Base-by-base conservation (phyloP, 169 alveolate species). In the Eimeria acervulina region DNA sequence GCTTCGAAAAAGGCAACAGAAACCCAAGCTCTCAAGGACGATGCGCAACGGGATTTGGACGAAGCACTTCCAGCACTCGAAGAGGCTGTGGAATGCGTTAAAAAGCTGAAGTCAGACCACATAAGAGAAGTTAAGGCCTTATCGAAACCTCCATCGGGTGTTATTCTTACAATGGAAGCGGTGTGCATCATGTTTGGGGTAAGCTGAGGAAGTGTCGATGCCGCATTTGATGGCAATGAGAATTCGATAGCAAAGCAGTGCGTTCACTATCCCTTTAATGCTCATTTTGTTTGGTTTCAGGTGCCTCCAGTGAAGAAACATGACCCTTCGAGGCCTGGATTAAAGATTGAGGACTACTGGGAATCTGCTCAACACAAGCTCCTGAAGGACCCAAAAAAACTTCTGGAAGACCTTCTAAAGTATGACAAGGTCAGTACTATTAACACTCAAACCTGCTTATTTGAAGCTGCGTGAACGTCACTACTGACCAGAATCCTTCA, bases 41-140 rank as follows among this genome's bases (percentile, higher is more conserved):
- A 72, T 99, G 99, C 94, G 97, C 98, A 97, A 99, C 97, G 87
- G 97, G 95, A 98, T 80, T 99, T 99, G 17, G 98, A 99, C 93
- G 98, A 97, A 85, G 99, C 99, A 1, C 95, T 99, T 97, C 99
- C 99, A 23, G 99, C 98, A 61, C 96, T 99, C 44, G 97, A 97
- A 21, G 98, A 98, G 51, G 99, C 99, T 4, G 96, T 98, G 90
- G 99, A 97, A 59, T 99, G 99, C 72, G 98, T 98, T 91, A 98
- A 98, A 96, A 97, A 98, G 88, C 96, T 99, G 26, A 97, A 98
- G 83, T 98, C 98, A 38, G 98, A 98, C 80, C 99, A 99, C 96
- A 98, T 99, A 78, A 97, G 98, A 40, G 99, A 99, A 97, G 97
- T 99, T 95, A 99, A 99, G 95, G 97, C 99, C 66, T 97, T 98